A percentile compares a stretch with the other conserved stretches of the same genome.
Evolutionary conservation across 2,329 filamentous ascomycete genomes (phyloP).

Genomic region (Colletotrichum agaves): DNA sequence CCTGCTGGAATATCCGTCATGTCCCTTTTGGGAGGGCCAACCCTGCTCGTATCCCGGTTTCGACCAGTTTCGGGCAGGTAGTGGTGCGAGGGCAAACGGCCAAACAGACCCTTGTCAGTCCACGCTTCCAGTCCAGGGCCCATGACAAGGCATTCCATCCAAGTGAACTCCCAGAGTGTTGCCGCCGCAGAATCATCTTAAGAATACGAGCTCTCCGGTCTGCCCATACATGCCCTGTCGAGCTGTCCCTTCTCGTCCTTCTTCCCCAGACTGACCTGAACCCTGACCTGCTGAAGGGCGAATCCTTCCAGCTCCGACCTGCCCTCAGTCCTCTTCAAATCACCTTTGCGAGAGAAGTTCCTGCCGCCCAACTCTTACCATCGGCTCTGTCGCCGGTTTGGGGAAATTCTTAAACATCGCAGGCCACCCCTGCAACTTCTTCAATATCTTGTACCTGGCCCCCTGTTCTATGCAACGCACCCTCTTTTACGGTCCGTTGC

Average conservation of each 20-base stretch:
- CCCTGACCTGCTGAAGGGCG: conserved; percentile 4
- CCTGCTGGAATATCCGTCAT: background rate
- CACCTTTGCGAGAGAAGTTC: conserved; percentile 7
- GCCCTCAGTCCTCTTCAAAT: background rate
- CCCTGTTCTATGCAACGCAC: conserved; percentile 7
- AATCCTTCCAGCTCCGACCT: background rate
- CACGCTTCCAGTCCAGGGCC: conserved; percentile 23
- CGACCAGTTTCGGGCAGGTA: conserved; percentile 35
- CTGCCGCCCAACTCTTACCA: conserved; percentile 18
- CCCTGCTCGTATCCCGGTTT: conserved; percentile 31
- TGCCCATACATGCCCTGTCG: conserved; percentile 2
- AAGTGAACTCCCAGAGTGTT: background rate
- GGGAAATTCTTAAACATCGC: conserved; percentile 18
- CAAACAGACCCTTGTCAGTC: conserved; percentile 22
- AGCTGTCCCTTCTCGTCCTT: conserved; percentile 1
- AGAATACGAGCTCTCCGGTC: conserved; percentile 34
- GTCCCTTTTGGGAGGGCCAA: conserved; percentile 19
- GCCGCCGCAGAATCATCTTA: conserved; percentile 33
- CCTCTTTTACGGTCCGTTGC: background rate
- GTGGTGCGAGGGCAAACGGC: conserved; percentile 16
- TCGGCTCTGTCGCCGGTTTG: conserved; percentile 32
- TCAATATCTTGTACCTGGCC: conserved; percentile 30
- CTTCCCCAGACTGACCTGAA: conserved; percentile 26
- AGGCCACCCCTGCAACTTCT: conserved; percentile 23
- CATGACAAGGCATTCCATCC: conserved; percentile 31